Evolutionary conservation across 805 yeast genomes (phyloP).

Genomic region (Sugiyamaella boreocaroliniensis): DNA sequence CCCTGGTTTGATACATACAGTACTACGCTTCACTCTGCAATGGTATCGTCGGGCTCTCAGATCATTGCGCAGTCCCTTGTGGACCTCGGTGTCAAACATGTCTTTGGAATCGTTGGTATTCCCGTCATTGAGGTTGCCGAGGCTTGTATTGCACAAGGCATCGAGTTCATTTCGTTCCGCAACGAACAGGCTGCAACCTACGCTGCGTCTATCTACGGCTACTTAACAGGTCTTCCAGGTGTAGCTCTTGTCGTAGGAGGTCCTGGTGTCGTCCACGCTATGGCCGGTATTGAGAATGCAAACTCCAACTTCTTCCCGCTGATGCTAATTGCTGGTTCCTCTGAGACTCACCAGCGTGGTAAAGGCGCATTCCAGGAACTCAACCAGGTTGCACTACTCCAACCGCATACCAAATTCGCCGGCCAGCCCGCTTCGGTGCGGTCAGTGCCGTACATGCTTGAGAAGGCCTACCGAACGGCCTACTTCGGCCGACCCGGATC

Average conservation of each 20-base stretch:
- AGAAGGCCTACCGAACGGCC: conserved; percentile 41
- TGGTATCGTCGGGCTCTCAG: conserved; percentile 36
- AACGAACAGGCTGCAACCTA: conserved; percentile 72
- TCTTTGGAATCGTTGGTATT: conserved; percentile 70
- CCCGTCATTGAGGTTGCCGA: conserved; percentile 71
- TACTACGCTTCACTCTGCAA: conserved; percentile 29
- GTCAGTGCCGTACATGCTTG: conserved; percentile 36
- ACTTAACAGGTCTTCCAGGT: conserved; percentile 57
- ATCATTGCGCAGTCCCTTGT: conserved; percentile 44
- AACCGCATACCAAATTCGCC: conserved; percentile 46
- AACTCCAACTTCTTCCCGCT: conserved; percentile 59
- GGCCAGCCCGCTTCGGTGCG: conserved; percentile 36
- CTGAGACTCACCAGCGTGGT: conserved; percentile 41
- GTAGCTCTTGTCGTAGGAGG: conserved; percentile 69
- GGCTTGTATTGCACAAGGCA: conserved; percentile 46
- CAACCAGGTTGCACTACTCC: conserved; percentile 51
- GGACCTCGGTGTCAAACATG: conserved; percentile 45
- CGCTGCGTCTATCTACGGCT: conserved; percentile 69
- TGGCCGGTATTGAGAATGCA: conserved; percentile 61
- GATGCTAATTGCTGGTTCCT: conserved; percentile 58
- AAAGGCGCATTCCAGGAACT: conserved; percentile 68
- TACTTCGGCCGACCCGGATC: conserved; percentile 53
- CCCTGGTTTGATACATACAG: conserved; percentile 26
- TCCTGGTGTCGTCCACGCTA: conserved; percentile 63
- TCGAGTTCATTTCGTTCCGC: conserved; percentile 53